Conservation (phyloP, 257 asterid species). For the Gardenia jasminoides region DNA sequence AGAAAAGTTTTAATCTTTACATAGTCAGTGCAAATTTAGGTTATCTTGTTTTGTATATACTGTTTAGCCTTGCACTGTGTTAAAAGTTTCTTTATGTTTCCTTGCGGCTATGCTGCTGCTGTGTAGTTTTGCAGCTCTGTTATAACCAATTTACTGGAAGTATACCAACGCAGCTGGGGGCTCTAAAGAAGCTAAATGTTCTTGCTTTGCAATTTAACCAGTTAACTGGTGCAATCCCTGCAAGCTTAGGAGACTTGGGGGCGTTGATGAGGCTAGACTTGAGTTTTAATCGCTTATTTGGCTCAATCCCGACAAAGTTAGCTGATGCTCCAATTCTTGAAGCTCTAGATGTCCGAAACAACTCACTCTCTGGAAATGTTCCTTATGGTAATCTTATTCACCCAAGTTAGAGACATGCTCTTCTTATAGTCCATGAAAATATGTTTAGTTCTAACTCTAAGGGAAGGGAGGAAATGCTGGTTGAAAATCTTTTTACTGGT, state of each 20-base stretch:
- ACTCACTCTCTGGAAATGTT: constrained; percentile 88
- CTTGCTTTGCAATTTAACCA: constrained; percentile 74
- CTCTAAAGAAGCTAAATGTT: constrained; percentile 63
- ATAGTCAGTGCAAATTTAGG: background rate
- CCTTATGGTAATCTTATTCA: constrained; percentile 62
- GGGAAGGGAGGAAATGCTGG: no score
- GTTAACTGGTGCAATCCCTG: constrained; percentile 90
- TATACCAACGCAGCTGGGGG: constrained; percentile 69
- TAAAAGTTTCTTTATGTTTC: background rate
- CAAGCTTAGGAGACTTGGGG: constrained; percentile 76
- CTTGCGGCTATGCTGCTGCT: background rate
- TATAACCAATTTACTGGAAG: constrained; percentile 80
- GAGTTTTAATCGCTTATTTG: constrained; percentile 70
- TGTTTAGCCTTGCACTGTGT: background rate
- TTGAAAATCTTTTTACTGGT: no score
- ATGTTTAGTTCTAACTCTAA: background rate
- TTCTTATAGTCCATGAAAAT: background rate
- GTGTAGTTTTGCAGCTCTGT: constrained; percentile 88
- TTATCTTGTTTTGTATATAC: background rate
- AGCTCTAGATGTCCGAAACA: constrained; percentile 71
- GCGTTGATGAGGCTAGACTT: constrained; percentile 68
- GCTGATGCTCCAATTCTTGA: constrained; percentile 82
- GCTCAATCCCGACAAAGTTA: constrained; percentile 77
- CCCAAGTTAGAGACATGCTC: background rate
- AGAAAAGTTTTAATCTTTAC: background rate